Percentiles rank a stretch among this genome's conserved stretches.
Conservation (phyloP, 2,329 filamentous ascomycete species). For the Pseudocercospora cruenta region DNA sequence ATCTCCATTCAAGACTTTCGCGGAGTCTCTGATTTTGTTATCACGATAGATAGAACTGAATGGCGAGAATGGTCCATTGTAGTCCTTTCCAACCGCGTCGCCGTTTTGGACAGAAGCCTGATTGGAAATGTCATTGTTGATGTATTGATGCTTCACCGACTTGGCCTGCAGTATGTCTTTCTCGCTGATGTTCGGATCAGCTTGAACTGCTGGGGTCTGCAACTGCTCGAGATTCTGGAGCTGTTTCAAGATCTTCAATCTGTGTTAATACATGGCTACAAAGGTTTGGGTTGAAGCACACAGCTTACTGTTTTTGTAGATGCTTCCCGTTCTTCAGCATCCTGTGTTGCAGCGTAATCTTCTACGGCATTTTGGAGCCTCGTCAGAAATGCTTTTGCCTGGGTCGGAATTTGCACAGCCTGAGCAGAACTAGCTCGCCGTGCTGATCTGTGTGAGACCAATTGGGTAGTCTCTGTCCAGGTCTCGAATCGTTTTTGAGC, state of each 20-base stretch:
- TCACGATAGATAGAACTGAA: background rate
- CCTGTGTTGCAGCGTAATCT: too few species aligned
- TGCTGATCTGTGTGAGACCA: background rate
- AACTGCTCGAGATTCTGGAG: background rate
- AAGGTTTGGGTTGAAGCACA: too few species aligned
- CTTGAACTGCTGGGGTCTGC: background rate
- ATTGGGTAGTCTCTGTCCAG: background rate
- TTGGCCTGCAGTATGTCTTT: background rate
- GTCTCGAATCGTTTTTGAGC: background rate
- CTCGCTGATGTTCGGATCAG: background rate
- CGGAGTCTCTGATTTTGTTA: background rate
- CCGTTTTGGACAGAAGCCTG: background rate
- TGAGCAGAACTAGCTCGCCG: background rate
- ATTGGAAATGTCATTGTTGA: background rate
- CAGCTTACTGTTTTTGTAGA: too few species aligned
- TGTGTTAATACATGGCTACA: too few species aligned
- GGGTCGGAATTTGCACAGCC: background rate
- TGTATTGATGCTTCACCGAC: background rate
- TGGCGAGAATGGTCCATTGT: background rate
- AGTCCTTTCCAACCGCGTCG: background rate
- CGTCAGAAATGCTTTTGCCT: background rate
- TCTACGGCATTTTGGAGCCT: too few species aligned
- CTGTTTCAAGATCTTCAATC: background rate
- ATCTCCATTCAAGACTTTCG: background rate
- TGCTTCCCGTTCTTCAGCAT: too few species aligned